A percentile compares a stretch with the other conserved stretches of the same genome.
phyloP scores from a whole-genome alignment of 179 eudicot genomes.

The Spinacia oleracea region DNA sequence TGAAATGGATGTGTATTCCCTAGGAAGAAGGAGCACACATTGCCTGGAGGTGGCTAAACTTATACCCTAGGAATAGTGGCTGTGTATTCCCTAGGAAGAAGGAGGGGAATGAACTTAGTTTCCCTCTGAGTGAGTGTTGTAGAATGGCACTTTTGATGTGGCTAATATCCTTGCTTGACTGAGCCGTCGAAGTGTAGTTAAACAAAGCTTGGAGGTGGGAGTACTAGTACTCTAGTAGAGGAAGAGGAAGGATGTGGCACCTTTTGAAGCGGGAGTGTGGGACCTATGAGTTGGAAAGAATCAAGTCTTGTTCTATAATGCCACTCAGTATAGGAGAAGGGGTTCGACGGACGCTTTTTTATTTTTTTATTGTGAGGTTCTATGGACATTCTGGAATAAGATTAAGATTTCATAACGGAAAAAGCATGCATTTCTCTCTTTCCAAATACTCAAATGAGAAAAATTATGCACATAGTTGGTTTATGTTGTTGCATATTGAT shows the following conservation, averaged over 20 bases:
- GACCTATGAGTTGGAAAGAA: not conserved
- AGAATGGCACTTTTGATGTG: too few species aligned
- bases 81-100: not conserved
- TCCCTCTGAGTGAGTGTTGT: too few species aligned
- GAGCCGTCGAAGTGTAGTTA: not conserved
- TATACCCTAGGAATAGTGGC: too few species aligned
- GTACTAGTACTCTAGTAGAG: not conserved
- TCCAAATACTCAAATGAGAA: not conserved
- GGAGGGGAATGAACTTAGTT: too few species aligned
- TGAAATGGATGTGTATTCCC: too few species aligned
- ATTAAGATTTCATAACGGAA: not conserved
- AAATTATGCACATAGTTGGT: not conserved
- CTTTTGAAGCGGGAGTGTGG: not conserved
- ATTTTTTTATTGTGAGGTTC: too few species aligned
- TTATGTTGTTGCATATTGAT: slow-evolving; percentile 1
- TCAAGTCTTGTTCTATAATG: not conserved
- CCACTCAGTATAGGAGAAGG: not conserved
- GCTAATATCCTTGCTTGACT: not conserved
- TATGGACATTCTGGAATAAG: not conserved
- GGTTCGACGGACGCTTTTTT: not conserved
- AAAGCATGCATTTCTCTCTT: too few species aligned
- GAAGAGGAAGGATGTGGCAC: not conserved
- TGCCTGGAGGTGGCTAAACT: too few species aligned
- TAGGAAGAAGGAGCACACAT: too few species aligned
- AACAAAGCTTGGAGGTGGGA: not conserved